Percentiles rank a stretch among this genome's conserved stretches.
These are phyloP conservation scores for Trichoderma reesei DNA, from an alignment of 495 filamentous ascomycete genomes.

Conservation along the genomic window DNA sequence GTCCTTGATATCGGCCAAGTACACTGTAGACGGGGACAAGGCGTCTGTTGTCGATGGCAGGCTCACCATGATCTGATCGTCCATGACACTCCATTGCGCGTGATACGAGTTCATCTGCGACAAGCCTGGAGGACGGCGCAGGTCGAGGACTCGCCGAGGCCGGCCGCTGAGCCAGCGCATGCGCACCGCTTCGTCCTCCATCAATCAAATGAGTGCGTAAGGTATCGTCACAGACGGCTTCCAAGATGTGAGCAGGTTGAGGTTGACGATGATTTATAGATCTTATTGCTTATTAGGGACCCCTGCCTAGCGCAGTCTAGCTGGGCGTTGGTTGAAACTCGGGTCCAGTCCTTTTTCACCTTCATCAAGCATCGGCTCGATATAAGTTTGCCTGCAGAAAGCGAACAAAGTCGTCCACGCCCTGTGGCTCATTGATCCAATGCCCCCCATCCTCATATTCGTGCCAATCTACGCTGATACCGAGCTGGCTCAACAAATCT, in stretches of 20 bases:
- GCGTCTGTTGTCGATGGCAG: neutral
- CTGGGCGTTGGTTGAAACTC: too few relatives aligned
- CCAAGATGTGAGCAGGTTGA: too few relatives aligned
- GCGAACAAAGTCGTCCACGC: neutral
- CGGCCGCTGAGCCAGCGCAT: conserved; percentile 5
- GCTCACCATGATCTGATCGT: neutral
- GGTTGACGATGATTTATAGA: too few relatives aligned
- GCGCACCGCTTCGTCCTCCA: neutral
- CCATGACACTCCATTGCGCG: conserved; percentile 2
- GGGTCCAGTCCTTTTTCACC: too few relatives aligned
- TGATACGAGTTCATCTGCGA: neutral
- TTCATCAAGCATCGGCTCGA: too few relatives aligned
- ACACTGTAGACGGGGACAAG: neutral
- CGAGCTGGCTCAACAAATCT: neutral
- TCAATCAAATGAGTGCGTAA: neutral
- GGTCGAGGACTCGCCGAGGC: neutral
- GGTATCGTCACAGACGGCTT: too few relatives aligned
- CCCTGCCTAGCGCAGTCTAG: too few relatives aligned
- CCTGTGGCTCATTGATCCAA: neutral
- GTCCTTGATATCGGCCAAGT: neutral
- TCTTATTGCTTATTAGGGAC: too few relatives aligned
- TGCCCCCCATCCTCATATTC: neutral
- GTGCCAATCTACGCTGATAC: neutral
- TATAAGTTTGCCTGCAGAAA: too few relatives aligned
- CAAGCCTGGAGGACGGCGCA: neutral